Percentiles rank a stretch among this genome's conserved stretches.
These are phyloP conservation scores for Gonium pectorale DNA, from an alignment of 139 green algal genomes.

Conservation along the genomic window DNA sequence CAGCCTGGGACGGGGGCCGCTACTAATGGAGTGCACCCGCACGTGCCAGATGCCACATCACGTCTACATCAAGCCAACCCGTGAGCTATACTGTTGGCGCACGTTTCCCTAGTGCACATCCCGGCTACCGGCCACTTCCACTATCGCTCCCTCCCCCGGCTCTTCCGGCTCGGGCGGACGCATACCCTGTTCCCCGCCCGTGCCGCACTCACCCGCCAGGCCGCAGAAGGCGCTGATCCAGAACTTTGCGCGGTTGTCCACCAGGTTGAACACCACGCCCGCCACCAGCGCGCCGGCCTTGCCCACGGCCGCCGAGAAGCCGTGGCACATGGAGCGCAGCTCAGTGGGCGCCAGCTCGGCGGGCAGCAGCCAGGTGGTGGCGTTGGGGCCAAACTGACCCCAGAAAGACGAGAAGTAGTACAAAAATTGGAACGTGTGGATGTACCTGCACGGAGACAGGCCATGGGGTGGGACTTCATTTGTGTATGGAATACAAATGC, in stretches of 20 bases:
- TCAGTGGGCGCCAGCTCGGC: conserved; percentile 43
- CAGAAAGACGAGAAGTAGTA: conserved; percentile 88
- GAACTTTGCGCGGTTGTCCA: conserved; percentile 30
- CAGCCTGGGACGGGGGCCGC: no score
- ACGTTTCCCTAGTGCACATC: no score
- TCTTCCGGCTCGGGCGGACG: no score
- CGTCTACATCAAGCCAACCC: no score
- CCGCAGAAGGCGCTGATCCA: conserved; percentile 49
- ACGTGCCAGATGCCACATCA: no score
- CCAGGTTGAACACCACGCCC: conserved; percentile 35
- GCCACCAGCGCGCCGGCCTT: conserved; percentile 62
- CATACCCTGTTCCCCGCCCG: no score
- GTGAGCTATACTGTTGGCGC: no score
- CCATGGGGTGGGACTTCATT: background rate
- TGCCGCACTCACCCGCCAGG: background rate
- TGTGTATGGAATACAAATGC: no score
- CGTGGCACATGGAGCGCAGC: conserved; percentile 54
- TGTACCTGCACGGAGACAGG: background rate
- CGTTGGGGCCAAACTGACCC: conserved; percentile 62
- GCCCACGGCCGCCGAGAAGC: conserved; percentile 54
- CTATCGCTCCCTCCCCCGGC: no score
- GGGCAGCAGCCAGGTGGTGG: conserved; percentile 46
- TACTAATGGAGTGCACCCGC: no score
- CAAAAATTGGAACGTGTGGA: conserved; percentile 75
- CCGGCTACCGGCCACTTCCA: no score